Base-by-base conservation (phyloP, 345 rosid species). In the Salix dunnii region DNA sequence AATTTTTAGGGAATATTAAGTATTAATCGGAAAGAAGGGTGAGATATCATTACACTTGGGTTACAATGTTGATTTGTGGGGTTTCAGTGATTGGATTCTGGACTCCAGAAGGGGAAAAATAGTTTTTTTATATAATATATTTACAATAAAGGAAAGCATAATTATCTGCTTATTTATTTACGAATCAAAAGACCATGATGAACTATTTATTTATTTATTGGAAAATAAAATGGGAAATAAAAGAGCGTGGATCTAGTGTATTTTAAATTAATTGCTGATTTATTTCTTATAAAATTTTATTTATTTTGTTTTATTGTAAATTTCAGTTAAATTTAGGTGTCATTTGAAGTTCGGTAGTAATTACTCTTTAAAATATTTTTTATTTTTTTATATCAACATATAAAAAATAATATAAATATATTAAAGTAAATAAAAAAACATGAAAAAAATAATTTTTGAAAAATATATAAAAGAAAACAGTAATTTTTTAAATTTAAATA, bases 61-160 rank as follows among this genome's bases (percentile, higher is more conserved):
- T n/a, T 58, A 58, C 38, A 48, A 33, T 65, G 80, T 16, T 40
- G 65, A 61, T 78, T 74, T 73, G 62, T 55, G 63, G 73, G 87
- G 78, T 62, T 69, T 74, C 21, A 79, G 30, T 48, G 72, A 78
- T 71, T 10, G 28, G 13, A 58, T 58, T 75, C 78, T 38, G 63
- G 58, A 72, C 61, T 74, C 25, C 4, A 14, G 17, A 46, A 46
- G 6, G 18, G 51, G 18, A 2, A 1, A 3, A 14, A 46, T n/a
- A 4, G 51, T 14, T 46, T 14, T 3, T 46, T 10, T 42, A 11
- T 40, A 40, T 10, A 10, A 40, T 38, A 38, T 11, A 42, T 42
- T 10, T 42, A 42, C 46, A 42, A 12, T 42, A 42, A 42, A 11
- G 46, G 46, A 42, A 42, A 42, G 38, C 13, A 10, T 11, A 42